Base-by-base conservation (phyloP, 257 asterid species). In the Datura wrightii region DNA sequence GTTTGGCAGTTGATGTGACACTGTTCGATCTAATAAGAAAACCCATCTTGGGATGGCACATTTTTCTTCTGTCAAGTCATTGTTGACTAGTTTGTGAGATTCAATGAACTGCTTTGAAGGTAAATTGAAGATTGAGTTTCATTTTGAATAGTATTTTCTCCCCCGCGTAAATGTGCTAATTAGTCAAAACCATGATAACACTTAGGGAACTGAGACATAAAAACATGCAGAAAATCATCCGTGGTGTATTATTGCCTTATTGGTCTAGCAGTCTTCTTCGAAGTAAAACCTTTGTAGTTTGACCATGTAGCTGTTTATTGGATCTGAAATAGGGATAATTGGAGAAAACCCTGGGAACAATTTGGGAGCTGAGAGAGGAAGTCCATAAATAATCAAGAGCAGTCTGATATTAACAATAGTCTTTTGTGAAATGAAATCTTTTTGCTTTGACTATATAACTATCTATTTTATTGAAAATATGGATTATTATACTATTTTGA, bases 211-310 rank as follows among this genome's bases (percentile, higher is more conserved):
- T 31, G 41, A 52, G 55, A 62, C 70, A 24, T 62, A 62, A 31
- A 62, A 63, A 13, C 11, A 63, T 63, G 71, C 44, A 34, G 53
- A 69, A 67, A 67, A 37, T 36, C 24, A 37, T 11, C 50, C 2
- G 7, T 69, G 34, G 4, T 69, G 16, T 69, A 69, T 16, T 69
- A 16, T 69, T 41, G 31, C 31, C 34, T 18, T 42, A 69, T 41
- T 63, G n/a, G n/a, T 34, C 71, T 63, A 63, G n/a, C 34, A 63
- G 44, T 63, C 9, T 63, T 63, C 71, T 13, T 69, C 15, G 36
- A 41, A 69, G 52, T 69, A 36, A 69, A 69, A 55, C n/a, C 24
- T 15, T 15, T 69, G 79, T 69, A 18, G 79, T 69, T 69, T 69
- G 52, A 41, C 79, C 79, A 67, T 67, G 8, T 67, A 67, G 52